These are phyloP conservation scores for Metroxylon sagu DNA, from an alignment of 176 grass and related monocot species.

Conservation along the genomic window DNA sequence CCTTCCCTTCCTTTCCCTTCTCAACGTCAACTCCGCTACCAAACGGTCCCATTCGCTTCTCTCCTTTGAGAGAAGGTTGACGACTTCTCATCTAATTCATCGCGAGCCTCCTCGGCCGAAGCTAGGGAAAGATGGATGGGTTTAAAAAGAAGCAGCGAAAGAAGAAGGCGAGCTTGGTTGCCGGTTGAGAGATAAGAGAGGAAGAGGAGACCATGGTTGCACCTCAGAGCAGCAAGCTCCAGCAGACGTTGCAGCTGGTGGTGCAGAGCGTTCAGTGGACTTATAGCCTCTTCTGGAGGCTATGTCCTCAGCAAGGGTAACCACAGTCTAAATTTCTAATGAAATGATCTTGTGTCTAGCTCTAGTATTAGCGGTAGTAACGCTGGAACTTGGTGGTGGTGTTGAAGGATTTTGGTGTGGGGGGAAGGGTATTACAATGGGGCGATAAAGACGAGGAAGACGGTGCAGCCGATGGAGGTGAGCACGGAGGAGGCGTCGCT, in stretches of 20 bases:
- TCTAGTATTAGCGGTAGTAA: too few species aligned
- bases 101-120: background rate
- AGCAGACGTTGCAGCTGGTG: constrained; percentile 51
- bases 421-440: constrained; percentile 86
- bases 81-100: too few species aligned
- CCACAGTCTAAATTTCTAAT: too few species aligned
- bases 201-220: too few species aligned
- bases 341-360: too few species aligned
- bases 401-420: constrained; percentile 51
- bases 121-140: background rate
- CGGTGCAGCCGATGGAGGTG: constrained; percentile 38
- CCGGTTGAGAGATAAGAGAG: background rate
- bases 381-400: too few species aligned
- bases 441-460: constrained; percentile 80
- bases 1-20: background rate
- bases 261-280: constrained; percentile 66
- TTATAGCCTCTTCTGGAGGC: constrained; percentile 80
- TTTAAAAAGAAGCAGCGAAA: too few species aligned
- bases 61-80: background rate
- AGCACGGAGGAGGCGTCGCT: constrained; percentile 35
- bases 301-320: constrained; percentile 52
- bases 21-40: background rate
- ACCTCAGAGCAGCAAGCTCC: constrained; percentile 11
- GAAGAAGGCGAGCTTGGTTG: too few species aligned
- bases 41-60: background rate